Evolutionary conservation across 148 eudicot species (phyloP).

Genomic region (Mesembryanthemum crystallinum): DNA sequence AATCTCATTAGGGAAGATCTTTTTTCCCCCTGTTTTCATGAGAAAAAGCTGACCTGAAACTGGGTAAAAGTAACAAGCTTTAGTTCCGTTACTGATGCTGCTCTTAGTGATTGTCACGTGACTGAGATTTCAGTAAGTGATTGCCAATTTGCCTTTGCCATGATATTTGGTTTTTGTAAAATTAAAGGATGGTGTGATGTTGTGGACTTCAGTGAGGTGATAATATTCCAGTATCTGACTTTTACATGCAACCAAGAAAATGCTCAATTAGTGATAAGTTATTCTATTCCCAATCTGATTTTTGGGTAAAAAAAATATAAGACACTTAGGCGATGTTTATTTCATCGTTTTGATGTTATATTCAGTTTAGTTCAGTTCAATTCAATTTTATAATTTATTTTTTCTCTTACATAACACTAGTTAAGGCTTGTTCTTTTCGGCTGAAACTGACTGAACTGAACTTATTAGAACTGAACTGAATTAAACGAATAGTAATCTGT

Average conservation of each 20-base stretch:
- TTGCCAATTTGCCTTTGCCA: background rate
- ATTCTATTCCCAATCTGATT: no score
- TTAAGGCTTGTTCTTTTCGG: no score
- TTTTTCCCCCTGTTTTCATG: background rate
- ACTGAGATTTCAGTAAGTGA: slow-evolving; percentile 12
- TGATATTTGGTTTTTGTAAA: slow-evolving; percentile 17
- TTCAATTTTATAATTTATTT: no score
- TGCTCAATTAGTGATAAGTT: background rate
- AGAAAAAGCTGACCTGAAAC: background rate
- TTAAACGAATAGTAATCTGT: no score
- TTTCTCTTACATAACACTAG: no score
- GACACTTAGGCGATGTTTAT: no score
- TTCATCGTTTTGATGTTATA: no score
- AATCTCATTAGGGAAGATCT: slow-evolving; percentile 3
- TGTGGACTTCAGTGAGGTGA: no score
- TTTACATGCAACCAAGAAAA: slow-evolving; percentile 14
- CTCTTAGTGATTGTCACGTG: slow-evolving; percentile 30
- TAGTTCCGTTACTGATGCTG: slow-evolving; percentile 11
- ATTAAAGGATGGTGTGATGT: background rate
- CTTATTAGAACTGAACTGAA: no score
- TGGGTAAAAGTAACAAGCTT: slow-evolving; percentile 11
- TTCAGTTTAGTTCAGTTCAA: no score
- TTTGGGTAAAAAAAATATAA: no score
- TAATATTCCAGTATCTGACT: background rate
- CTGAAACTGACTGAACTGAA: no score